These are phyloP conservation scores for Asparagopsis taxiformis DNA, from an alignment of 31 red algal genomes.

Conservation along the genomic window DNA sequence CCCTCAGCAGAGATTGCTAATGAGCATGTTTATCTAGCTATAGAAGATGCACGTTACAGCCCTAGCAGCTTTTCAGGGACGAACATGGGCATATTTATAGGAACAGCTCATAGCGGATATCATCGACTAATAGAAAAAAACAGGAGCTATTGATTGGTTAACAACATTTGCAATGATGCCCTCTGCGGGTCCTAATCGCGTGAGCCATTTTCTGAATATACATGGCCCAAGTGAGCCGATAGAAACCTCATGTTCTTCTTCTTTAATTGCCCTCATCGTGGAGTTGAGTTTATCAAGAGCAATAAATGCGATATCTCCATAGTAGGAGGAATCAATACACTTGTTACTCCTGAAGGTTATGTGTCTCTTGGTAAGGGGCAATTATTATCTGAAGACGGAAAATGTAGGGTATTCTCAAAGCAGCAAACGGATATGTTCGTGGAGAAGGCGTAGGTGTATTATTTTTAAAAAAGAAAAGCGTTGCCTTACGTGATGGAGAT, in stretches of 20 bases:
- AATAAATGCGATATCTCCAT: conserved; percentile 10
- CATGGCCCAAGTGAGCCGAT: conserved; percentile 7
- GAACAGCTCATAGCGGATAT: neutral
- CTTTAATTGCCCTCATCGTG: conserved; percentile 3
- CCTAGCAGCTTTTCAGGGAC: neutral
- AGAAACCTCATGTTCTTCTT: conserved; percentile 24
- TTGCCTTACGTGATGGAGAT: conserved; percentile 13
- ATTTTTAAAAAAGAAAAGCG: conserved; percentile 8
- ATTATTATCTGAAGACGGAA: conserved; percentile 9
- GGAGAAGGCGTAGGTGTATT: conserved; percentile 9
- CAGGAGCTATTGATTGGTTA: too few relatives aligned
- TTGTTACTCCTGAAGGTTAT: neutral
- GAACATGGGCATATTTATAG: conserved; percentile 10
- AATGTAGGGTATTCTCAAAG: conserved; percentile 1
- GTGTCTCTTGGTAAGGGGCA: neutral
- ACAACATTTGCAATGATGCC: too few relatives aligned
- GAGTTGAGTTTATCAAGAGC: neutral
- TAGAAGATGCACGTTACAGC: conserved; percentile 22
- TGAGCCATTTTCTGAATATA: conserved; percentile 6
- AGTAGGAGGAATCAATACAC: conserved; percentile 9
- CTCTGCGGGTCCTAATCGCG: too few relatives aligned
- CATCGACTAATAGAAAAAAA: too few relatives aligned
- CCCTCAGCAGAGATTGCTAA: conserved; percentile 17
- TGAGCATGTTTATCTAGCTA: conserved; percentile 15
- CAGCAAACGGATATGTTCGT: conserved; percentile 6